A percentile compares a stretch with the other conserved stretches of the same genome.
Evolutionary conservation across 1,284 basidiomycete species (phyloP).

Genomic region (Schizophyllum amplum): DNA sequence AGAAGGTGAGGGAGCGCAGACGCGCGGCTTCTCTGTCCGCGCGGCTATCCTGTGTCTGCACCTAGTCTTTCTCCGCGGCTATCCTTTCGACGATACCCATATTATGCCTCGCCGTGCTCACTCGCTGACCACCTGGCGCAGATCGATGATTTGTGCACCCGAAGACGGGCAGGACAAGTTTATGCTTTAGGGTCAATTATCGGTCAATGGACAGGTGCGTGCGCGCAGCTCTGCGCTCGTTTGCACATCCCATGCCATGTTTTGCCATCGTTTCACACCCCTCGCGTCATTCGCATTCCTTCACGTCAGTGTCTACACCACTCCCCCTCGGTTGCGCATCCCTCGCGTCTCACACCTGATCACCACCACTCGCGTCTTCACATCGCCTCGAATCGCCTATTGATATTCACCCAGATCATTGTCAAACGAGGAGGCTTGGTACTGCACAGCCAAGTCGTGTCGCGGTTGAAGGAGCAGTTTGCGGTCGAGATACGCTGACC

Average conservation of each 20-base stretch:
- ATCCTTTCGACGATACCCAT: constrained; percentile 4
- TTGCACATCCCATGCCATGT: neutral
- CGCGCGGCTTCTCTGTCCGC: too few relatives aligned
- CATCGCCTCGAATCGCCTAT: neutral
- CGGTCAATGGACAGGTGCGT: constrained; percentile 90
- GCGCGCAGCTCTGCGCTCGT: neutral
- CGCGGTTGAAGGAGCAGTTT: constrained; percentile 47
- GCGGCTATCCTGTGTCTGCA: too few relatives aligned
- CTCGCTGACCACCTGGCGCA: too few relatives aligned
- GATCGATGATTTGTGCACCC: constrained; percentile 95
- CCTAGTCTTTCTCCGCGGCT: too few relatives aligned
- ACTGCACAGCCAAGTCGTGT: constrained; percentile 56
- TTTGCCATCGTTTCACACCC: too few relatives aligned
- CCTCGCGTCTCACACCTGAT: too few relatives aligned
- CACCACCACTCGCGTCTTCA: too few relatives aligned
- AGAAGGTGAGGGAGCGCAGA: constrained; percentile 45
- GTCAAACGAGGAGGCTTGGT: constrained; percentile 87
- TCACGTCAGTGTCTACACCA: too few relatives aligned
- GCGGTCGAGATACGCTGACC: constrained; percentile 73
- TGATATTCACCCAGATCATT: constrained; percentile 54
- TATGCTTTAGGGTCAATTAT: constrained; percentile 92
- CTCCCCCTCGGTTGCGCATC: too few relatives aligned
- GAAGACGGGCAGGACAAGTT: constrained; percentile 72
- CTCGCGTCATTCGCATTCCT: too few relatives aligned
- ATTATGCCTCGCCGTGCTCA: too few relatives aligned